A percentile compares a stretch with the other conserved stretches of the same genome.
Evolutionary conservation across 768 basidiomycete species (phyloP).

Genomic region (Termitomyces sp.): DNA sequence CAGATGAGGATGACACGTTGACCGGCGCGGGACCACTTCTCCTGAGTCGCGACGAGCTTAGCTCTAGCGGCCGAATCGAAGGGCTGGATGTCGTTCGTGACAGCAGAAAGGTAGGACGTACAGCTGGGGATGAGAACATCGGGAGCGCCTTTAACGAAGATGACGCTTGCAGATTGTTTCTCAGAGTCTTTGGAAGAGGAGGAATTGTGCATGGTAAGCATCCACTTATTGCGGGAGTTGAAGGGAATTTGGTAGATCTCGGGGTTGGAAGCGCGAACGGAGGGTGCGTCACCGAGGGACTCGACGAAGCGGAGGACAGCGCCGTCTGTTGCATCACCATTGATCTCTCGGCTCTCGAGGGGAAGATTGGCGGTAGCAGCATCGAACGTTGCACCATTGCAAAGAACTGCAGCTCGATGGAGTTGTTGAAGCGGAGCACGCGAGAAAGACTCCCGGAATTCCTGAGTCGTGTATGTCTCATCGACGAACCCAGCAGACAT

Average conservation of each 20-base stretch:
- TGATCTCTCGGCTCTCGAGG: slow-evolving; percentile 30
- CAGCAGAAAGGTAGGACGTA: slow-evolving; percentile 16
- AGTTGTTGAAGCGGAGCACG: slow-evolving; percentile 15
- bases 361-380: slow-evolving; percentile 18
- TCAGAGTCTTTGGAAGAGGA: neutral
- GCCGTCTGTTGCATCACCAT: slow-evolving; percentile 51
- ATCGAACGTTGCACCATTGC: slow-evolving; percentile 56
- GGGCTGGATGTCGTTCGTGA: slow-evolving; percentile 21
- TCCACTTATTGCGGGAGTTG: slow-evolving; percentile 57
- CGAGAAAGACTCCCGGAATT: slow-evolving; percentile 16
- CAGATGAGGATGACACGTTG: slow-evolving; percentile 53
- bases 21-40: slow-evolving; percentile 42
- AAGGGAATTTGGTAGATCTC: slow-evolving; percentile 36
- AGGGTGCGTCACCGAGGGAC: slow-evolving; percentile 16
- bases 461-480: slow-evolving; percentile 25
- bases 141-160: slow-evolving; percentile 59
- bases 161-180: slow-evolving; percentile 19
- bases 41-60: slow-evolving; percentile 26
- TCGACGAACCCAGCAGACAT: slow-evolving; percentile 39
- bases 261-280: slow-evolving; percentile 16
- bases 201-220: slow-evolving; percentile 40
- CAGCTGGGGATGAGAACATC: slow-evolving; percentile 47
- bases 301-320: slow-evolving; percentile 50
- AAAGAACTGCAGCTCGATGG: slow-evolving; percentile 42
- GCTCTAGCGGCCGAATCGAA: slow-evolving; percentile 21